Conservation (phyloP, 73 alveolate genomes). For the Tetrahymena borealis region DNA sequence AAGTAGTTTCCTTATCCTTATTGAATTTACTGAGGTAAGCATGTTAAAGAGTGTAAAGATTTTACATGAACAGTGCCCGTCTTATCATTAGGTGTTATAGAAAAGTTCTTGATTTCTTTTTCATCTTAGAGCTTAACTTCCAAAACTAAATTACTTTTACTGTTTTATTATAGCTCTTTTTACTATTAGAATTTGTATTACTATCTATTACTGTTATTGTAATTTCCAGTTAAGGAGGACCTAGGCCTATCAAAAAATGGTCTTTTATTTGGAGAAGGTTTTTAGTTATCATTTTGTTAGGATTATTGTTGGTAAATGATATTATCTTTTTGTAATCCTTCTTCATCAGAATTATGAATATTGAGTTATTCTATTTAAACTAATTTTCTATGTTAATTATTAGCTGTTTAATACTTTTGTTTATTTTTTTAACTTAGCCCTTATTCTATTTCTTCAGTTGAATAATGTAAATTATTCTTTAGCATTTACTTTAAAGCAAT, state of each 20-base stretch:
- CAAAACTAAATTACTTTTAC: not conserved
- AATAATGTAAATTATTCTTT: not conserved
- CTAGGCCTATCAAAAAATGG: not conserved
- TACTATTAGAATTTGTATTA: not conserved
- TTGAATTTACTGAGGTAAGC: too few relatives aligned
- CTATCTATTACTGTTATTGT: not conserved
- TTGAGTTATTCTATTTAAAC: too few relatives aligned
- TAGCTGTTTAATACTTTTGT: not conserved
- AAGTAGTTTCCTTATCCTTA: too few relatives aligned
- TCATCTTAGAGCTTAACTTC: not conserved
- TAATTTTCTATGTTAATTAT: not conserved
- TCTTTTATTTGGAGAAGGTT: not conserved
- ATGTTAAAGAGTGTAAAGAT: not conserved
- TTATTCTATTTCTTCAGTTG: not conserved
- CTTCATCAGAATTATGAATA: too few relatives aligned
- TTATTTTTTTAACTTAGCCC: not conserved
- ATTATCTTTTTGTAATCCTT: too few relatives aligned
- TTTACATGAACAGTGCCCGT: not conserved
- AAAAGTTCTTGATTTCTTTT: not conserved
- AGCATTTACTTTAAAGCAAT: not conserved
- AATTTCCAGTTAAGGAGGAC: not conserved
- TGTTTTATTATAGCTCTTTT: not conserved
- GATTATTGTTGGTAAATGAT: too few relatives aligned
- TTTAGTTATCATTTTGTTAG: not conserved
- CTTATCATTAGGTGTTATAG: not conserved